Percentiles rank a stretch among this genome's conserved stretches.
phyloP scores from a whole-genome alignment of 257 asterid species.

The Linderniella brevidens region DNA sequence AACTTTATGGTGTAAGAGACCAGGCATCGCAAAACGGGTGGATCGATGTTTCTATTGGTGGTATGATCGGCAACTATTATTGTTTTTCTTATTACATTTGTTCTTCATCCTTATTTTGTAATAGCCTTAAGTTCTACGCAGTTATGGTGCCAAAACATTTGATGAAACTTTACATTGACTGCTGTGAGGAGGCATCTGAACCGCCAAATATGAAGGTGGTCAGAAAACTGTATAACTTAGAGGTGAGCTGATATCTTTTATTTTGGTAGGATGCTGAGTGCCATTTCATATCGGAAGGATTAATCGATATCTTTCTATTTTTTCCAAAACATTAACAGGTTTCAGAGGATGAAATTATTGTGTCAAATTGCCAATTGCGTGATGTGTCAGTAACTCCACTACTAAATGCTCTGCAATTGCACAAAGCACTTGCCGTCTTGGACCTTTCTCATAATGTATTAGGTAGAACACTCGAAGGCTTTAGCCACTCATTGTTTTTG shows the following conservation, averaged over 20 bases:
- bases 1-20: constrained; percentile 25
- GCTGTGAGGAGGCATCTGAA: constrained; percentile 53
- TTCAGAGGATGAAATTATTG: constrained; percentile 72
- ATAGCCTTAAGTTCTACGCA: constrained; percentile 19
- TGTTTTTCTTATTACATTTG: constrained; percentile 6
- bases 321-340: constrained; percentile 26
- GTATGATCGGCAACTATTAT: constrained; percentile 21
- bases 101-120: constrained; percentile 6
- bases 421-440: constrained; percentile 61
- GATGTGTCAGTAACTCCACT: constrained; percentile 73
- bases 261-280: background rate
- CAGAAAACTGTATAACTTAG: constrained; percentile 55
- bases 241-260: constrained; percentile 28
- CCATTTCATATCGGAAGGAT: too few relatives aligned
- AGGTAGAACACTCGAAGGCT: constrained; percentile 30
- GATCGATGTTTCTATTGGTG: constrained; percentile 51
- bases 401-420: constrained; percentile 60
- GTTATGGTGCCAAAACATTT: constrained; percentile 70
- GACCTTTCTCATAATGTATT: constrained; percentile 86
- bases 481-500: background rate
- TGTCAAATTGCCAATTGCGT: constrained; percentile 69
- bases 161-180: constrained; percentile 64
- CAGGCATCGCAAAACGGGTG: constrained; percentile 19
- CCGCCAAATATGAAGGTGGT: constrained; percentile 54
- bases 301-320: too few relatives aligned